Base-by-base conservation (phyloP, 1,139 yeast species). In the Spencermartinsiella ligniputridi region DNA sequence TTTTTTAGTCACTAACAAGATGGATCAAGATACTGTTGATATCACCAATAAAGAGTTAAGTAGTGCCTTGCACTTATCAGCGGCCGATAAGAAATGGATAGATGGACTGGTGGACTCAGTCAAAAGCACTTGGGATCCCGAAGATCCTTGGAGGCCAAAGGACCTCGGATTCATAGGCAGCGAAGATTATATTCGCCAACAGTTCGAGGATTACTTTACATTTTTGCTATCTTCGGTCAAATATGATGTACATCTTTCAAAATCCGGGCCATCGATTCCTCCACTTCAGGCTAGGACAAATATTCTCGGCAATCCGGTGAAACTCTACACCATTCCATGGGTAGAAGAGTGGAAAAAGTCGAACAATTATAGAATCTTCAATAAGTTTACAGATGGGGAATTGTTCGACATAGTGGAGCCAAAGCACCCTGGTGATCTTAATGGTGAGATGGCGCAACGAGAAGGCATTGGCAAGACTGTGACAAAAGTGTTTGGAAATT, bases 341-440 rank as follows among this genome's bases (percentile, higher is more conserved):
- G 72, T 84, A 16, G 71, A 71, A 5, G 61, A 60, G 12, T 92
- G 97, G 95, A 73, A 71, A 52, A 51, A 58, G 22, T 81, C 96
- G 0, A 73, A 76, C 47, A 88, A 86, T 59, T 90, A 70, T 64
- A 66, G 74, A 39, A 74, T 88, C 5, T 92, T 95, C 76, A 74
- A 84, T 56, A 57, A 67, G 21, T 73, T 72, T 52, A 87, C 97
- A 1, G 97, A 90, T 61, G 95, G 87, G 58, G 90, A 90, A 57
- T 71, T 92, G 27, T 90, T 90, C 68, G 95, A 89, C 58, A 79
- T 92, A 51, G 81, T 88, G 46, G 87, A 82, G 49, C 96, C 97
- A 1, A 73, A 74, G 47, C 97, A 90, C 63, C 61, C 79, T 42
- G 77, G 51, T 11, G 48, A 49, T 41, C 41, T 53, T 21, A 54